phyloP scores from a whole-genome alignment of 306 rosid genomes.

The Calophaca sinica region DNA sequence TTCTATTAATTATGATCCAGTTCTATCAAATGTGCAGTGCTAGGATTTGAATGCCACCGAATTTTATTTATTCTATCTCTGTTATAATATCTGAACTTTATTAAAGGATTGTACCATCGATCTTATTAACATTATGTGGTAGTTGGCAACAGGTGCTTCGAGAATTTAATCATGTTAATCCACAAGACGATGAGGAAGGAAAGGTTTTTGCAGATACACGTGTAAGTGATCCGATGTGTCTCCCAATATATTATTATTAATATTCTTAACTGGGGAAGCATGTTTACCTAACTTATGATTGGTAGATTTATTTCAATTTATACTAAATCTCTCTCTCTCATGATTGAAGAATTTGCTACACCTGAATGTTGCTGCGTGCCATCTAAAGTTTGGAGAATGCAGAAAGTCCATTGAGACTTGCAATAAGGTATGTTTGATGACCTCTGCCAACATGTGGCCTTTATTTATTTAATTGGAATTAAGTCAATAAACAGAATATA shows the following conservation, averaged over 20 bases:
- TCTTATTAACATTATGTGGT: constrained; percentile 50
- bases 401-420: constrained; percentile 87
- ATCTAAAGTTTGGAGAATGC: constrained; percentile 84
- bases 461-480: constrained; percentile 33
- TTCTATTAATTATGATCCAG: background rate
- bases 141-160: constrained; percentile 77
- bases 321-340: constrained; percentile 43
- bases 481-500: background rate
- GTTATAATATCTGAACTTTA: constrained; percentile 33
- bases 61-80: constrained; percentile 6
- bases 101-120: constrained; percentile 26
- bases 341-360: constrained; percentile 81
- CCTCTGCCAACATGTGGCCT: constrained; percentile 8
- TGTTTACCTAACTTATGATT: constrained; percentile 16
- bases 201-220: constrained; percentile 79
- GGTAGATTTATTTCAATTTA: constrained; percentile 16
- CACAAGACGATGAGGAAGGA: constrained; percentile 97
- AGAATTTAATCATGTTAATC: constrained; percentile 98
- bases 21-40: background rate
- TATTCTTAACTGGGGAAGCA: background rate
- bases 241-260: constrained; percentile 6
- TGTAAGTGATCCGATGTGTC: constrained; percentile 55
- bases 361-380: constrained; percentile 91
- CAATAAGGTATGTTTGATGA: constrained; percentile 74
- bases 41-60: constrained; percentile 8